Base-by-base conservation (phyloP, 345 rosid species). In the Gossypium stocksii region DNA sequence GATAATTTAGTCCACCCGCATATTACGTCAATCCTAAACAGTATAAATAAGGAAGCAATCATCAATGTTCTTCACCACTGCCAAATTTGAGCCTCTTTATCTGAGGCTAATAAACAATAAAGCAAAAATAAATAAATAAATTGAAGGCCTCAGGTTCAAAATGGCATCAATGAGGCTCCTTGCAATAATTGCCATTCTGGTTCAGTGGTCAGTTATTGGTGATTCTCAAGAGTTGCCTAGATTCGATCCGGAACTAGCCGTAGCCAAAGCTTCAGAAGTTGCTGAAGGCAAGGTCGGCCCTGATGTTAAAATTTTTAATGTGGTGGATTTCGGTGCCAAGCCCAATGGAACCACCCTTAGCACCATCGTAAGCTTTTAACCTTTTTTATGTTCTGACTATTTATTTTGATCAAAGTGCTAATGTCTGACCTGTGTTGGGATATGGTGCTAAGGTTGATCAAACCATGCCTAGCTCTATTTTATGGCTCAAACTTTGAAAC, bases 291-390 rank as follows among this genome's bases (percentile, higher is more conserved):
- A 22, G 1, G 41, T 20, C 6, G 72, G 49, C 16, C 45, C 77
- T 1, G 49, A 25, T 34, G 62, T 66, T 7, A 54, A 65, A 54
- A 0, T 2, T 25, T 75, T 75, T 3, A 75, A 66, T 7, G 72
- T 75, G 3, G 1, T 75, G 2, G 64, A 75, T 0, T 65, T 19
- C 11, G 77, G 77, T 19, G 77, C 77, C 48, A 75, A 64, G 53
- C 65, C 72, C 53, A 66, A 75, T 54, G 71, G 77, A 38, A 20
- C 1, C 2, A 10, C 54, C 1, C 12, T 20, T 25, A 38, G 23
- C 7, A 9, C 77, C 0, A 65, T 74, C 6, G 77, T 74, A 64
- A 20, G 41, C 4, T 48, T 48, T 48, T 48, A 48, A 48, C 7
- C 41, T 34, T 34, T 34, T 34, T 48, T 48, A 48, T 48, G 51